phyloP scores from a whole-genome alignment of 495 filamentous ascomycete genomes.

The Annulohypoxylon moriforme region DNA sequence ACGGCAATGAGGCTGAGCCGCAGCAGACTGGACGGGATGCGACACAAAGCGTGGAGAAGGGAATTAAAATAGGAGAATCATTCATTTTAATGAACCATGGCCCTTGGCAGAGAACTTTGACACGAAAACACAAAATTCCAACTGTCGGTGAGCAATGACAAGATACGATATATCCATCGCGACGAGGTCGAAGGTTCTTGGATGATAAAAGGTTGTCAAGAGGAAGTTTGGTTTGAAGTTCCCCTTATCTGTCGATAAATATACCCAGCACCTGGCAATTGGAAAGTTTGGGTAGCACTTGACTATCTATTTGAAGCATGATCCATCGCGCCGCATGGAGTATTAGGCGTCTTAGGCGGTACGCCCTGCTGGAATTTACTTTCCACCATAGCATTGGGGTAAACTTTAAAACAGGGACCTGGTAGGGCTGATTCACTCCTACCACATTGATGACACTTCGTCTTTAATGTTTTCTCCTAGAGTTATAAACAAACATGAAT shows the following conservation, averaged over 20 bases:
- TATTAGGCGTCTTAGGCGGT: not conserved
- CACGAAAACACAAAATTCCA: conserved; percentile 16
- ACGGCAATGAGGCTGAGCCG: conserved; percentile 36
- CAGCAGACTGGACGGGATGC: conserved; percentile 18
- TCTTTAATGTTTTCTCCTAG: not conserved
- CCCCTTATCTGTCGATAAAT: not conserved
- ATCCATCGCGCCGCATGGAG: not conserved
- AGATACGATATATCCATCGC: conserved; percentile 11
- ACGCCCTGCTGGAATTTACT: not conserved
- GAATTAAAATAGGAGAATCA: conserved; percentile 38
- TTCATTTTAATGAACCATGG: conserved; percentile 43
- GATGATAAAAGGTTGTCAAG: conserved; percentile 2
- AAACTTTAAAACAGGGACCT: conserved; percentile 7
- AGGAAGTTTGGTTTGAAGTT: not conserved
- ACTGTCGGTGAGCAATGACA: conserved; percentile 39
- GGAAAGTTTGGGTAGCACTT: not conserved
- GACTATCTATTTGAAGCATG: not conserved
- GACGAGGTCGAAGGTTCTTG: not conserved
- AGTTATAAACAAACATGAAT: not conserved
- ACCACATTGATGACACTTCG: not conserved
- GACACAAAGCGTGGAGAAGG: conserved; percentile 39
- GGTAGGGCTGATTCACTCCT: conserved; percentile 14
- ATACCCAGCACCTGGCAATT: not conserved
- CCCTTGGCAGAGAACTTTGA: conserved; percentile 27
- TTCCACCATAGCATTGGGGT: not conserved